These are phyloP conservation scores for Phytophthora citricola DNA, from an alignment of 352 stramenopile genomes.

Conservation along the genomic window DNA sequence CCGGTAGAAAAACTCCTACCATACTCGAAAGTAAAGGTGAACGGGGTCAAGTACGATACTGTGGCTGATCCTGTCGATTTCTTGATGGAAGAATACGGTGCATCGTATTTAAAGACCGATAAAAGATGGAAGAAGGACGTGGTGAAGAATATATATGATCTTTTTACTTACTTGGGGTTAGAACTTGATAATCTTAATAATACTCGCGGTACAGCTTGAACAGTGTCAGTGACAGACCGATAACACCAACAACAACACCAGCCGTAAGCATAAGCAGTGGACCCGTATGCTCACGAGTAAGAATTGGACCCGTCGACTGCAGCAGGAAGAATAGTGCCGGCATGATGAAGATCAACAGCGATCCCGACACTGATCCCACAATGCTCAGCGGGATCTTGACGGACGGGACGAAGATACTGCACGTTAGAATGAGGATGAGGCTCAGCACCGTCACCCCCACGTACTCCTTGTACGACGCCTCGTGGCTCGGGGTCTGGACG, in stretches of 20 bases:
- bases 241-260: conserved; percentile 52
- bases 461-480: conserved; percentile 55
- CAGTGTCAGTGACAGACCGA: conserved; percentile 48
- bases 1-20: conserved; percentile 31
- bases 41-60: conserved; percentile 45
- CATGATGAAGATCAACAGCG: conserved; percentile 85
- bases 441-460: conserved; percentile 55
- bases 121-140: conserved; percentile 7
- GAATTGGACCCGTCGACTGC: conserved; percentile 49
- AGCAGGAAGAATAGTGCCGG: conserved; percentile 80
- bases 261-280: conserved; percentile 68
- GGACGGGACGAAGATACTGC: conserved; percentile 77
- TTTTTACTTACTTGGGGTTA: conserved; percentile 21
- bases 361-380: conserved; percentile 78
- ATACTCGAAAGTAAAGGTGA: conserved; percentile 42
- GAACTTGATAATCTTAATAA: conserved; percentile 36
- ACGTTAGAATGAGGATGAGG: conserved; percentile 67
- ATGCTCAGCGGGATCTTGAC: conserved; percentile 85
- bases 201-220: conserved; percentile 52
- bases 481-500: conserved; percentile 66
- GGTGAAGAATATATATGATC: conserved; percentile 20
- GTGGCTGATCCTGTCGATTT: conserved; percentile 54
- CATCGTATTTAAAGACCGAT: conserved; percentile 37
- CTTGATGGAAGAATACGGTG: conserved; percentile 51
- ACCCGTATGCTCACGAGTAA: conserved; percentile 49